Base-by-base conservation (phyloP, 1,284 basidiomycete genomes). In the Neotropicomus parvogracilis region DNA sequence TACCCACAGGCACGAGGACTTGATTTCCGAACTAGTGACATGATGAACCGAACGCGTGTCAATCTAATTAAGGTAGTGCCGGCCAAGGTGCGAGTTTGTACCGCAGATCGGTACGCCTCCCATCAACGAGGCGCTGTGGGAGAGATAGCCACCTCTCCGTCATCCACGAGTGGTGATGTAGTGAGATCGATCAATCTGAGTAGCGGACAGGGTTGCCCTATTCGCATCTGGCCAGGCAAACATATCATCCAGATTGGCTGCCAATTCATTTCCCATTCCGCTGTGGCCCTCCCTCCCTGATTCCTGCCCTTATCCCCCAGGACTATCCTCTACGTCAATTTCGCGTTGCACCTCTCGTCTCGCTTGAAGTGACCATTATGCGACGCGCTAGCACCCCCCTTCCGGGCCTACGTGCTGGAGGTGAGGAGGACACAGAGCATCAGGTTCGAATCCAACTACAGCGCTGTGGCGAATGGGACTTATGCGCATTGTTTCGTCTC, bases 51-150 rank as follows among this genome's bases (percentile, higher is more conserved):
- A 35, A 39, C 40, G 12, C 28, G 26, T 44, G 39, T 36, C 29
- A 21, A 10, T 29, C 28, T 37, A 31, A 28, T 32, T n/a, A 19
- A 34, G 35, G 20, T 26, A 31, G n/a, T 19, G 6, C 40, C 13
- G 38, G 46, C 40, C n/a, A n/a, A n/a, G n/a, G n/a, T n/a, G 29
- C 20, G 40, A 42, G 47, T 44, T 45, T 36, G 8, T 26, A 41
- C 39, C 35, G 31, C 57, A 42, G 40, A 47, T 48, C 13, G 39
- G 39, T 31, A 40, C n/a, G 21, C 26, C 14, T 8, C 2, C 21
- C 41, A 48, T 41, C 46, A 62, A 50, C 42, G 61, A 58, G 63
- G 60, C 35, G 1, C 39, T 48, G 48, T 40, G 46, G 48, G 44
- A 38, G 48, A 39, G 21, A 35, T 34, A 29, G 14, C 12, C 16